phyloP scores from a whole-genome alignment of 202 grass and related monocot species.

The Dendrocalamus latiflorus region DNA sequence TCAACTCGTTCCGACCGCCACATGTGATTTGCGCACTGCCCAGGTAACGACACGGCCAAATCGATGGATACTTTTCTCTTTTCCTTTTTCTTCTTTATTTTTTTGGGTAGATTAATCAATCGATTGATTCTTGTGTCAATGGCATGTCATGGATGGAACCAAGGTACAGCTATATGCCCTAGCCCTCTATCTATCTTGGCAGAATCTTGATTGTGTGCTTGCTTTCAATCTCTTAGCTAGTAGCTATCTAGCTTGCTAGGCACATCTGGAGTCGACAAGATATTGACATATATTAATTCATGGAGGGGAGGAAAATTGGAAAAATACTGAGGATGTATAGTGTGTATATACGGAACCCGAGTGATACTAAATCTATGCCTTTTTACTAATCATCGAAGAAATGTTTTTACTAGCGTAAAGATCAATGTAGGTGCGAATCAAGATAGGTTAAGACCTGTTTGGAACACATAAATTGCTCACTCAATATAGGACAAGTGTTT shows the following conservation, averaged over 20 bases:
- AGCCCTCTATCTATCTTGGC: background rate
- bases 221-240: background rate
- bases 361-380: background rate
- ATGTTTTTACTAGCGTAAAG: background rate
- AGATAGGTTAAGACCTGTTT: background rate
- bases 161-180: background rate
- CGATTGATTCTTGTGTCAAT: background rate
- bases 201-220: slow-evolving; percentile 3
- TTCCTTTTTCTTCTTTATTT: background rate
- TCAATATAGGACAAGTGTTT: too few species aligned
- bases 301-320: background rate
- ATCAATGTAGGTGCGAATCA: background rate
- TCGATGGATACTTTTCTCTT: background rate
- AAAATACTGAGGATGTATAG: background rate
- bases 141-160: background rate
- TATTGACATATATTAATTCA: background rate
- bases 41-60: slow-evolving; percentile 6
- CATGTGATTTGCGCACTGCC: background rate
- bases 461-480: background rate
- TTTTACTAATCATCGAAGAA: background rate
- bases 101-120: background rate
- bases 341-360: background rate
- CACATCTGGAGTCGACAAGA: slow-evolving; percentile 5
- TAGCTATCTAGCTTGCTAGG: background rate
- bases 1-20: background rate